phyloP scores from a whole-genome alignment of 352 stramenopile genomes.

The Pythium brassicae region DNA sequence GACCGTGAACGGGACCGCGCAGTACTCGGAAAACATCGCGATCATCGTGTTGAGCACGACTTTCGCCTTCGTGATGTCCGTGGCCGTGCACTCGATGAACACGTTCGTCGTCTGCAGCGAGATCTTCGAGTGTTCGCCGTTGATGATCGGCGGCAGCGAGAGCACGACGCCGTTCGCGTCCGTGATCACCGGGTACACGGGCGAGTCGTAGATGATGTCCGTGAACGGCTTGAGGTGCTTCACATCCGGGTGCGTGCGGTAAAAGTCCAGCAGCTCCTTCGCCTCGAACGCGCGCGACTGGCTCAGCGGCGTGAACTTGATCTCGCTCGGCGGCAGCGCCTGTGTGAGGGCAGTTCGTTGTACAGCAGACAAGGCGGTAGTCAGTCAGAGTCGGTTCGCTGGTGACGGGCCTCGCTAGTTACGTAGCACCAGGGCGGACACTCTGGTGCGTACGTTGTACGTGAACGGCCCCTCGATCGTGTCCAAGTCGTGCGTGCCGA shows the following conservation, averaged over 20 bases:
- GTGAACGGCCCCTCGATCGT: constrained; percentile 93
- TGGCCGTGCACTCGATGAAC: constrained; percentile 99
- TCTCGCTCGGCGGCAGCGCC: constrained; percentile 90
- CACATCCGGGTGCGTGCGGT: constrained; percentile 90
- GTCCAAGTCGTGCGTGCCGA: constrained; percentile 99
- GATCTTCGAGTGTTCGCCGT: constrained; percentile 97
- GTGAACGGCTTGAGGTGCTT: constrained; percentile 99
- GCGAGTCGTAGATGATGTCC: constrained; percentile 99
- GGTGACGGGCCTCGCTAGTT: too few relatives aligned
- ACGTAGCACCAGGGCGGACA: too few relatives aligned
- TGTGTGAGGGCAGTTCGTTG: constrained; percentile 18
- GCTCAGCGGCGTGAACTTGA: constrained; percentile 96
- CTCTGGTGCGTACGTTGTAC: constrained; percentile 78
- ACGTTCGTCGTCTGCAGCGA: constrained; percentile 97
- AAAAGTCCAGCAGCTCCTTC: constrained; percentile 94
- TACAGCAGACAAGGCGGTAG: neutral
- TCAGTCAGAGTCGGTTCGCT: too few relatives aligned
- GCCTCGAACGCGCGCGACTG: constrained; percentile 90
- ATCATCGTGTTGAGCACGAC: constrained; percentile 99
- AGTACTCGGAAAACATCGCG: constrained; percentile 99
- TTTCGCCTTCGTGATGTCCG: constrained; percentile 99
- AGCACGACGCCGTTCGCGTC: constrained; percentile 95
- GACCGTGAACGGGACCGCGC: constrained; percentile 93
- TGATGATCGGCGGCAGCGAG: constrained; percentile 99
- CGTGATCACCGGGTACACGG: constrained; percentile 97